Base-by-base conservation (phyloP, 129 eudicot genomes). In the Pseudognaphalium luteoalbum region DNA sequence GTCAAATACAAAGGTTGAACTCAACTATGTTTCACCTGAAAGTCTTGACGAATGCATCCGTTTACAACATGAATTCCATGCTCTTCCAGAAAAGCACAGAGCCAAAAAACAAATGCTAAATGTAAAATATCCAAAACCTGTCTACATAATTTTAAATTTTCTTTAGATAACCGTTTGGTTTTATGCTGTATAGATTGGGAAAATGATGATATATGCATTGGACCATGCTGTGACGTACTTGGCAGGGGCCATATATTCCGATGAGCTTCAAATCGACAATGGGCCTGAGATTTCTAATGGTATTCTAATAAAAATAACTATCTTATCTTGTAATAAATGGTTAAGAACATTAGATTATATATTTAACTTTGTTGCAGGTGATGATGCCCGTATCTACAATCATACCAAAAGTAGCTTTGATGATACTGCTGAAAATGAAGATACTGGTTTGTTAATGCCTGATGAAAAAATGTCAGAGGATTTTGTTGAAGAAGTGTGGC, bases 1-100 rank as follows among this genome's bases (percentile, higher is more conserved):
- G 64, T 71, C 75, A 51, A 28, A 35, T 33, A 71, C 75, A 16
- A 71, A 71, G 75, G 75, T 56, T 33, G 66, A 71, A 71, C 50
- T 71, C 65, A 71, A 71, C 64, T 71, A 52, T n/a, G 14, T 54
- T 52, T 56, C 76, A 19, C 51, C 64, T 33, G 51, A 71, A 71
- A 71, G 25, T 52, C 51, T 54, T 20, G 2, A 4, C 7, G 68
- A 63, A 29, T 63, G 68, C 68, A 63, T 63, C 37, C 42, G 19
- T 19, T 63, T 63, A 63, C 68, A 63, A 30, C 68, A 63, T n/a
- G 37, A 30, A 63, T 63, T 63, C 20, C 39, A 22, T n/a, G 37
- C 11, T 20, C 50, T 66, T 66, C 71, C 50, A 1, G 35, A 10
- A 16, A 30, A 30, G 4, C 68, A 63, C 41, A 29, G 41, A 17